phyloP scores from a whole-genome alignment of 306 rosid species.

The Echinosophora koreensis region DNA sequence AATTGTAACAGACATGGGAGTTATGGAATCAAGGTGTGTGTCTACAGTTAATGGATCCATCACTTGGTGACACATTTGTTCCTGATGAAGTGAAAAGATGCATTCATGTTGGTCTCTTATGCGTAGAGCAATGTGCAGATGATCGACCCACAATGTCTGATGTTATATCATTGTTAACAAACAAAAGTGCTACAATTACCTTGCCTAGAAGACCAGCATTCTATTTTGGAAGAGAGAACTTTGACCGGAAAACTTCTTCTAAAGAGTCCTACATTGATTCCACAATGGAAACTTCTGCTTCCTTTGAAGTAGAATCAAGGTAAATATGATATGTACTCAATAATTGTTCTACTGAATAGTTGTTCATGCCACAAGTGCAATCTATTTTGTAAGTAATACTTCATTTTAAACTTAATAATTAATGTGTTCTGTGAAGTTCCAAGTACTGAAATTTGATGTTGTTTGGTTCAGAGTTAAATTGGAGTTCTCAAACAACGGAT shows the following conservation, averaged over 20 bases:
- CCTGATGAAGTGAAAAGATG: slow-evolving; percentile 39
- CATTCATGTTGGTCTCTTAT: slow-evolving; percentile 32
- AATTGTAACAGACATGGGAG: slow-evolving; percentile 39
- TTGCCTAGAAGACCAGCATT: slow-evolving; percentile 46
- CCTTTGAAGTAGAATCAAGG: no score
- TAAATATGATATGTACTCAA: not conserved
- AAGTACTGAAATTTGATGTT: no score
- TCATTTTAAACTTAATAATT: no score
- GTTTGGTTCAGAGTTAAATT: no score
- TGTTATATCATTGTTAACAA: not conserved
- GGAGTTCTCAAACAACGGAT: no score
- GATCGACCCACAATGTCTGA: slow-evolving; percentile 46
- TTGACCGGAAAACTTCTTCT: not conserved
- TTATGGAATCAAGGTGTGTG: slow-evolving; percentile 25
- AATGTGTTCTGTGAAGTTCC: no score
- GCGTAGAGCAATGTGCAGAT: not conserved
- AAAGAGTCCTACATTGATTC: not conserved
- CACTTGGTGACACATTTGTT: not conserved
- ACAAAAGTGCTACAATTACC: not conserved
- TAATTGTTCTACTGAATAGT: not conserved
- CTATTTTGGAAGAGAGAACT: not conserved
- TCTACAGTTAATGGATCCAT: slow-evolving; percentile 34
- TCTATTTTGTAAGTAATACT: no score
- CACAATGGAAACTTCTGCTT: not conserved
- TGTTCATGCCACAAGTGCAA: not conserved